A percentile compares a stretch with the other conserved stretches of the same genome.
Conservation (phyloP, 306 rosid genomes). For the Casuarina equisetifolia region DNA sequence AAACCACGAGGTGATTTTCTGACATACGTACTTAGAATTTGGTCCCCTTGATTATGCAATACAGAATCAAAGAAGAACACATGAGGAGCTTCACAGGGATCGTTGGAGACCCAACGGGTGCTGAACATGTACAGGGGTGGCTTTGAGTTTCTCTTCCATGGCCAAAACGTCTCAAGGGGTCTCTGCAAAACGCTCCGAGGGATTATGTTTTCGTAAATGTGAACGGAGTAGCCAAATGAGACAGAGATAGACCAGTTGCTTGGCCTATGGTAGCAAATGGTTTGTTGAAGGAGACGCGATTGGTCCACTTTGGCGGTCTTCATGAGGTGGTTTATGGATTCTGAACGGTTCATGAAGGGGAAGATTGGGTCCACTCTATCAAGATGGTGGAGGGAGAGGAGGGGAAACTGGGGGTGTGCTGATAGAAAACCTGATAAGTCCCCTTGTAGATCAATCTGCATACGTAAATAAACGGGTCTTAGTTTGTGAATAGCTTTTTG, state of each 20-base stretch:
- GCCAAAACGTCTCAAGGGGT: constrained; percentile 48
- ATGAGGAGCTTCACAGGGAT: constrained; percentile 57
- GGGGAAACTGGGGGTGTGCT: constrained; percentile 42
- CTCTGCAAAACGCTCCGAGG: constrained; percentile 33
- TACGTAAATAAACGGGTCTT: neutral
- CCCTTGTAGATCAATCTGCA: constrained; percentile 41
- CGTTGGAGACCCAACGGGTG: constrained; percentile 28
- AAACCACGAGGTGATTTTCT: constrained; percentile 32
- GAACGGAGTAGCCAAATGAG: constrained; percentile 57
- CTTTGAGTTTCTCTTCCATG: constrained; percentile 22
- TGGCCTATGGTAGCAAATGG: constrained; percentile 47
- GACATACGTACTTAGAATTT: constrained; percentile 25
- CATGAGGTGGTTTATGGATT: constrained; percentile 44
- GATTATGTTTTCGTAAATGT: constrained; percentile 42
- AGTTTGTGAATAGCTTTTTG: no score
- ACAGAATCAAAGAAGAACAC: constrained; percentile 34
- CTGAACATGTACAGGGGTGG: constrained; percentile 48
- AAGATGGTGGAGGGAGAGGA: constrained; percentile 51
- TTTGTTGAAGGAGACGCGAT: constrained; percentile 49
- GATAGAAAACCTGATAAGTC: constrained; percentile 47
- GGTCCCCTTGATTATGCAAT: neutral
- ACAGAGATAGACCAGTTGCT: constrained; percentile 51
- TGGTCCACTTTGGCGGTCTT: constrained; percentile 35
- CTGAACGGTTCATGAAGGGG: constrained; percentile 41
- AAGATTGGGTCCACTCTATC: constrained; percentile 48